Base-by-base conservation (phyloP, 495 filamentous ascomycete genomes). In the Poronia punctata region DNA sequence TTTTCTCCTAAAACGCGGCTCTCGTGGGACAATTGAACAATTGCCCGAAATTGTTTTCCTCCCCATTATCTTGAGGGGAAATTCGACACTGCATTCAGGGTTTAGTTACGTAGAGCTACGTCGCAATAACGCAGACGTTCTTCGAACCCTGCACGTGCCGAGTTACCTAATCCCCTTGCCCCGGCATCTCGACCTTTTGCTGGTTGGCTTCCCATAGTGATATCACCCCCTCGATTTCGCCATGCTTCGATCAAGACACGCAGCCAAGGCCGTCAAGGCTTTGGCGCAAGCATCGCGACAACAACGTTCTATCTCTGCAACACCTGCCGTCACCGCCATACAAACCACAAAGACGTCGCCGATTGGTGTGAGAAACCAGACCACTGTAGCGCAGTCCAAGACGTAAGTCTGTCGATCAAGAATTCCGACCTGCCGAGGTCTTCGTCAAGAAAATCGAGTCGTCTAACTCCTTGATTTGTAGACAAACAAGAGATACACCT, bases 401-500 rank as follows among this genome's bases (percentile, higher is more conserved):
- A 36, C 40, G 53, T 56, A 52, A 22, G 53, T 46, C 18, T 7
- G 40, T 10, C 14, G 14, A 5, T 15, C 19, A 26, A 2, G 16
- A 8, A 15, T 20, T 8, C 15, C n/a, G 16, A 34, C 12, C 3
- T 4, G 5, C 7, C 10, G 29, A n/a, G 29, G 9, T 17, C 26
- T 31, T 2, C 26, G 1, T 7, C 5, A n/a, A 15, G 7, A 15
- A 40, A 31, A 15, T 22, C n/a, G n/a, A 4, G 7, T 8, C 53
- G 8, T 26, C 50, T 23, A 54, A 55, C 28, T 38, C 48, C 7
- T 33, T 51, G 5, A 38, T 37, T 17, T 33, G 39, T 52, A 70
- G 67, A 18, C 62, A 65, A 30, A 45, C 50, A 9, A 56, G 67
- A 45, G 46, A 77, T 31, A 69, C 66, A 12, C 80, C 84, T n/a